Evolutionary conservation across 179 eudicot species (phyloP), one percentile per base, ranked within the genome.

Genomic region (Silene noctiflora): DNA sequence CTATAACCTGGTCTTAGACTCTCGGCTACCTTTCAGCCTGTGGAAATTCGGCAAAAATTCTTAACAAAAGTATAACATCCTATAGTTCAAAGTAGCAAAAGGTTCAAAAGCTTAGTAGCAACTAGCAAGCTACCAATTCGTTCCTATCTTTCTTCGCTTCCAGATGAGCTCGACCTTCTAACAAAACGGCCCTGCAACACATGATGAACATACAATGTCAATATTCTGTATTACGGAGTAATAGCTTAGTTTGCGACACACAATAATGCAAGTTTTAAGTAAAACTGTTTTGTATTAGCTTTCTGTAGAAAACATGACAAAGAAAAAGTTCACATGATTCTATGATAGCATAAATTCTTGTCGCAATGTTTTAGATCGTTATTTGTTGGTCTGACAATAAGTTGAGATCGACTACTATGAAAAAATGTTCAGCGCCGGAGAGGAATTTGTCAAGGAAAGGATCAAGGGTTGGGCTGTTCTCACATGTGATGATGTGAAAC

Each of bases 101-200:
- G 17, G 22, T 65, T 53, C 29, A 56, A 51, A 51, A 56, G 27
- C 42, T 0, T 6, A 25, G 61, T 19, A 39, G 25, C 31, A 25
- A 65, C 14, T 29, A 65, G 24, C 74, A 21, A 73, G 58, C 78
- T 74, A 74, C 68, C 72, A 56, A 48, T 53, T 70, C 46, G 27
- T 46, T 53, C 58, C 82, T 72, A 81, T 69, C 69, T 76, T 70
- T 81, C 76, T 73, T 74, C 81, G 42, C 81, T 81, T 67, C 80
- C 85, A 5, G 88, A 77, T 78, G 93, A 89, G 81, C 86, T 85
- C 11, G 91, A 70, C 86, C 91, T 86, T 78, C 89, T 89, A 66
- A 92, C 95, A 82, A 92, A 92, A 51, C 97, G 86, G 67, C 97
- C 97, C 94, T 91, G 90, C 85, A 83, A 82, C 9, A 75, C 31